Base-by-base conservation (phyloP, 805 yeast genomes). In the Yarrowia sp. region DNA sequence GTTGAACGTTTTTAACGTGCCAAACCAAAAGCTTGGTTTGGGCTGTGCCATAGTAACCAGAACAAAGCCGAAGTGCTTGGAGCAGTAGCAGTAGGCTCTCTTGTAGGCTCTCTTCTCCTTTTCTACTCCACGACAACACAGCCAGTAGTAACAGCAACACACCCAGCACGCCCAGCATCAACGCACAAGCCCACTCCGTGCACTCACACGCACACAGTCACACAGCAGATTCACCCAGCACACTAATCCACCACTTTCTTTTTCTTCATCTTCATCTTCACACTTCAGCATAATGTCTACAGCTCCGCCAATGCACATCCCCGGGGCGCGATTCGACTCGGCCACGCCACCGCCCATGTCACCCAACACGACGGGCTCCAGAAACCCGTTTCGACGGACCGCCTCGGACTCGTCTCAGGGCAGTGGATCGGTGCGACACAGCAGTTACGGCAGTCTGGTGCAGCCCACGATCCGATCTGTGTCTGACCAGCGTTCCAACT, bases 351-450 rank as follows among this genome's bases (percentile, higher is more conserved):
- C 65, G 32, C 65, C 65, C 41, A 59, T 59, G 32, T 59, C 65
- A 16, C 65, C 65, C 52, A 59, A n/a, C 10, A 16, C 40, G 5
- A 59, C 65, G 50, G 65, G 65, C 65, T 45, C 67, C 38, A 63
- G 26, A 41, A 63, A 63, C 56, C 67, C 67, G 43, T 63, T 63
- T 14, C 38, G 67, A 63, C 55, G 67, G 22, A 52, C 52, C 3
- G 67, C 56, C 5, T 63, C 67, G 15, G 67, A 63, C 67, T 63
- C 67, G 36, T 63, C 67, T 15, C 67, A 63, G 56, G 67, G 66
- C 19, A 43, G 53, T 35, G 50, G 55, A 38, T 63, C 67, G 11
- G 36, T 40, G 12, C 46, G 55, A 12, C 56, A 48, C 38, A 38
- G 40, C 40, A 38, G 56, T 14, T 48, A 63, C 45, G 56, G 55